These are phyloP conservation scores for Lophiotrema nucula DNA, from an alignment of 495 filamentous ascomycete species.

Conservation along the genomic window DNA sequence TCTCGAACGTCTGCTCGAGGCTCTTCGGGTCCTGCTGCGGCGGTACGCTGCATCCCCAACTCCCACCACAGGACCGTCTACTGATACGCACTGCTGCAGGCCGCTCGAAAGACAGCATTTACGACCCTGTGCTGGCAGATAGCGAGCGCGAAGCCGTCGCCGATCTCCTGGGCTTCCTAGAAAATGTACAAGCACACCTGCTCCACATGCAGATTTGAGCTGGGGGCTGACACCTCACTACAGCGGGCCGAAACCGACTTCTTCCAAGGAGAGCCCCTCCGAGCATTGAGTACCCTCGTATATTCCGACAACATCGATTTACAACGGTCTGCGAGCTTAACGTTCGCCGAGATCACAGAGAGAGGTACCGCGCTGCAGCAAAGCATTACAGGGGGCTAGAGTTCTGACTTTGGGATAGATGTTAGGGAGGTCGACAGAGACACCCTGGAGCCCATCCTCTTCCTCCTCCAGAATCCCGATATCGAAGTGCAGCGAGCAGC, in stretches of 20 bases:
- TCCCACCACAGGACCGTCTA: background rate
- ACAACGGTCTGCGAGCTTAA: conserved; percentile 94
- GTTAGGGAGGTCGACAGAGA: conserved; percentile 92
- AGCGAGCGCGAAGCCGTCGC: conserved; percentile 97
- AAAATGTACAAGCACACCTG: conserved; percentile 66
- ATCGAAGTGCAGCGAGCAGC: conserved; percentile 97
- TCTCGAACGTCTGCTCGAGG: conserved; percentile 30
- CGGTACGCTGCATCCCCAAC: conserved; percentile 14
- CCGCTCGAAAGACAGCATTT: conserved; percentile 86
- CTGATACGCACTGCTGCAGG: conserved; percentile 47
- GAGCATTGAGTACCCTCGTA: conserved; percentile 89
- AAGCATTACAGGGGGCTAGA: background rate
- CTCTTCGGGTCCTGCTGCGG: conserved; percentile 37
- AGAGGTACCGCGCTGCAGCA: conserved; percentile 60
- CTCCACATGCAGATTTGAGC: conserved; percentile 5
- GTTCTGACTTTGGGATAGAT: conserved; percentile 57
- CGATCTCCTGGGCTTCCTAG: conserved; percentile 89
- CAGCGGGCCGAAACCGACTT: conserved; percentile 96
- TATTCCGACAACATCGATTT: conserved; percentile 99
- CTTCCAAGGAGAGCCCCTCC: conserved; percentile 95
- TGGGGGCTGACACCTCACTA: conserved; percentile 31
- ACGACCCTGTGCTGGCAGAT: conserved; percentile 93
- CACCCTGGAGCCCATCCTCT: conserved; percentile 92
- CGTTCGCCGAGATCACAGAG: conserved; percentile 98
- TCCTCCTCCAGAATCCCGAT: conserved; percentile 88